Base-by-base conservation (phyloP, 768 basidiomycete genomes). In the Nidularia pulvinata region DNA sequence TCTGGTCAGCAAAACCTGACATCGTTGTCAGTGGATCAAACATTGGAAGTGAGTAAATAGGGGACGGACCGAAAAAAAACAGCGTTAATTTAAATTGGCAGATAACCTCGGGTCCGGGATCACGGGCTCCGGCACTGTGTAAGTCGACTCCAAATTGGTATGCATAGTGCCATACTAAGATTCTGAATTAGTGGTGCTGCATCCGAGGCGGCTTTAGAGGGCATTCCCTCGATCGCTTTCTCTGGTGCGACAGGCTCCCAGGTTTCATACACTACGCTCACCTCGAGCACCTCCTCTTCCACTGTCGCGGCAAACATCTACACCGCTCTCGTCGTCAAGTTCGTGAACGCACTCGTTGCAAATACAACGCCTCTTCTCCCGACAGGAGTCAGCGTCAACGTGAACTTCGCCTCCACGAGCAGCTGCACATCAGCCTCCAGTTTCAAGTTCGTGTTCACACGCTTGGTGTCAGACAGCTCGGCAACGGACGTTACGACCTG, bases 251-350 rank as follows among this genome's bases (percentile, higher is more conserved):
- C 52, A 22, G 77, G 70, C 7, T 66, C 73, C 0, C 69, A 74
- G 50, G 76, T 80, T 9, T 81, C 79, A 2, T 83, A 75, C 65
- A 83, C 80, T 25, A 80, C 78, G 14, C 78, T 82, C 56, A 56
- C 62, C 13, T 63, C 65, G 6, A 53, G 68, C 25, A 67, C 59
- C 30, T 63, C 74, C 5, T 43, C 66, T 6, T 65, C 70, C 14
- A 73, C 72, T 42, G 52, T 62, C 25, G 69, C 77, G 7, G 76
- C 79, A 7, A 57, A 64, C 46, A 67, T 75, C 51, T 81, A 81
- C 61, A 68, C 80, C 19, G 55, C 67, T 14, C 75, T 82, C 43
- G 69, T 73, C 48, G 61, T 76, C 30, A 70, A 67, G 55, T 72
- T 82, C 59, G 61, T 72, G 30, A 47, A 66, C 13, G 67, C 67